Percentiles rank a stretch among this genome's conserved stretches.
phyloP scores from a whole-genome alignment of 129 eudicot genomes.

The Lonicera japonica region DNA sequence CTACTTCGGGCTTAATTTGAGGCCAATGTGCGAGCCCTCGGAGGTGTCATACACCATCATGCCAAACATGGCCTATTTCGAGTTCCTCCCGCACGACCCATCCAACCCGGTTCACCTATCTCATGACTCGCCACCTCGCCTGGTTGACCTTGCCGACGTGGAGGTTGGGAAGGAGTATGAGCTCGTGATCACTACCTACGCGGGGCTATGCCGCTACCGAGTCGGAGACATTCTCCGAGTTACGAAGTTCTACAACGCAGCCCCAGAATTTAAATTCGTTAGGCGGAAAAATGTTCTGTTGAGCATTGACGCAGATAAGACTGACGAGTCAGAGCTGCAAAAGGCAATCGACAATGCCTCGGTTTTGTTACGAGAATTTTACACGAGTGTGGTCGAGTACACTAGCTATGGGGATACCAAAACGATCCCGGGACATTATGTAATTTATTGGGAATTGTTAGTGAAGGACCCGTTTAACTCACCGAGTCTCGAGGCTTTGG shows the following conservation, averaged over 20 bases:
- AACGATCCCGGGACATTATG: conserved; percentile 76
- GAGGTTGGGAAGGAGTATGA: conserved; percentile 84
- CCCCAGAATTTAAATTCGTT: conserved; percentile 74
- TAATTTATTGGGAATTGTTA: conserved; percentile 66
- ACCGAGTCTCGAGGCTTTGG: conserved; percentile 35
- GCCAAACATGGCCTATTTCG: conserved; percentile 92
- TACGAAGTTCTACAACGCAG: conserved; percentile 67
- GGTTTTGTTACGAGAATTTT: conserved; percentile 29
- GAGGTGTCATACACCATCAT: conserved; percentile 76
- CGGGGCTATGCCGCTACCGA: conserved; percentile 79
- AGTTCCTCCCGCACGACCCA: conserved; percentile 76
- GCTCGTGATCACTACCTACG: conserved; percentile 68
- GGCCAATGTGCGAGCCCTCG: conserved; percentile 72
- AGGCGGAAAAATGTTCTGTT: conserved; percentile 64
- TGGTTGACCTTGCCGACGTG: conserved; percentile 64
- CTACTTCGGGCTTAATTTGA: conserved; percentile 64
- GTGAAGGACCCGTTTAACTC: conserved; percentile 36
- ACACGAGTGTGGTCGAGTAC: conserved; percentile 67
- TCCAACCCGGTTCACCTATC: conserved; percentile 25
- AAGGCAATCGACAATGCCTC: conserved; percentile 60
- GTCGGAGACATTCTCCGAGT: conserved; percentile 82
- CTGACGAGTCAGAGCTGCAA: conserved; percentile 77
- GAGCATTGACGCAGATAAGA: conserved; percentile 80
- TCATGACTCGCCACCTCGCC: conserved; percentile 39
- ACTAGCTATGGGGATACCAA: conserved; percentile 61